Base-by-base conservation (phyloP, 1,139 yeast species). In the Candida freyschussii region DNA sequence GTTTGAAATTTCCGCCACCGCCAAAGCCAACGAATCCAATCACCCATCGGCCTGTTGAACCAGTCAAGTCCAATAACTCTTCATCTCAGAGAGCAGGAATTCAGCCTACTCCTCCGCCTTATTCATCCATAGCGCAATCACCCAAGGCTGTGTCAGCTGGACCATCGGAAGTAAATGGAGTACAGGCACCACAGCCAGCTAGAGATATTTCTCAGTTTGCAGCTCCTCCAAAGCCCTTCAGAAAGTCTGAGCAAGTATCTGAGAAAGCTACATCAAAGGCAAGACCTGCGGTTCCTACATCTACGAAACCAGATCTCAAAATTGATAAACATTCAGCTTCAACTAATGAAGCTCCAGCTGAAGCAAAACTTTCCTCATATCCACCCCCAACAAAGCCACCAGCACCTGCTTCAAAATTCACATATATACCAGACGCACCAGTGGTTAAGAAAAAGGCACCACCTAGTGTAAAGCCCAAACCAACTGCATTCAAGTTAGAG, bases 171-270 rank as follows among this genome's bases (percentile, higher is more conserved):
- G 17, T 12, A n/a, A n/a, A n/a, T 14, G 15, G 13, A 21, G 26
- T 26, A 3, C 27, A 30, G 18, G 13, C 39, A 8, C 21, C 34
- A 10, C 28, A 19, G 7, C 37, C 40, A n/a, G 18, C 15, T 4
- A 16, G 37, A 18, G 36, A 29, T 13, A 20, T 36, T 8, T 26
- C 22, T n/a, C 31, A 39, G 20, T 45, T 47, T 33, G 44, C 45
- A 7, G 55, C 59, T 24, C 57, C 59, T 12, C 60, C 60, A 24
- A 53, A 48, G 29, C 59, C 59, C 8, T 48, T 43, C 34, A 44
- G 47, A 31, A 39, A 23, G 20, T 33, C 40, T 7, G 28, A 24
- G n/a, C n/a, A n/a, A n/a, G n/a, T n/a, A n/a, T n/a, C n/a, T n/a
- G n/a, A n/a, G n/a, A n/a, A n/a, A n/a, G n/a, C n/a, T n/a, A n/a